These are phyloP conservation scores for Salicornia ramosissima DNA, from an alignment of 148 eudicot species.

Conservation along the genomic window DNA sequence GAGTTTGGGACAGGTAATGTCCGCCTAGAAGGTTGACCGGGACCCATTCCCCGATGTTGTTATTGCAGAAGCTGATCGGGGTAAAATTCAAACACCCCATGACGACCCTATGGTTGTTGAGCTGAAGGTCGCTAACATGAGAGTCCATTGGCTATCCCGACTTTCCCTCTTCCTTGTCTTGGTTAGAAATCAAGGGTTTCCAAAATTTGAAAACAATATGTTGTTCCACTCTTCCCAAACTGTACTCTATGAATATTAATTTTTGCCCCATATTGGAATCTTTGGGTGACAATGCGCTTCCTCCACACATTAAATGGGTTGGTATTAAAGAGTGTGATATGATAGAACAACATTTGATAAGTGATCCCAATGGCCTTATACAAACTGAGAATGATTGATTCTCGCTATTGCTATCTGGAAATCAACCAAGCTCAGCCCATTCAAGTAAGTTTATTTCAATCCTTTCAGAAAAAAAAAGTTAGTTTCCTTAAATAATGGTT, in stretches of 20 bases:
- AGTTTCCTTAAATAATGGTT: too few relatives aligned
- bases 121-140: too few relatives aligned
- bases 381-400: neutral
- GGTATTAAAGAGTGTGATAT: neutral
- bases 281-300: neutral
- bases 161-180: neutral
- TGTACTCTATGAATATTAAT: accelerated
- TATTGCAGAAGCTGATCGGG: too few relatives aligned
- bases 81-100: too few relatives aligned
- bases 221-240: neutral
- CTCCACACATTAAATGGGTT: neutral
- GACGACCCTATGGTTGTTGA: too few relatives aligned
- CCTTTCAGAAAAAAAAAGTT: too few relatives aligned
- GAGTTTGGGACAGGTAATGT: too few relatives aligned
- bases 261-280: neutral
- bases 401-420: too few relatives aligned
- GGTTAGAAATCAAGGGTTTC: neutral
- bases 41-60: too few relatives aligned
- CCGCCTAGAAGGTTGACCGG: too few relatives aligned
- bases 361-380: neutral
- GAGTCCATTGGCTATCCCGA: neutral
- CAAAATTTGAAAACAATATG: slow-evolving; percentile 1
- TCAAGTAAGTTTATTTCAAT: too few relatives aligned
- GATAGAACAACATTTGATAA: neutral
- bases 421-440: too few relatives aligned